phyloP scores from a whole-genome alignment of 2,329 filamentous ascomycete genomes.

The Didymella glomerata region DNA sequence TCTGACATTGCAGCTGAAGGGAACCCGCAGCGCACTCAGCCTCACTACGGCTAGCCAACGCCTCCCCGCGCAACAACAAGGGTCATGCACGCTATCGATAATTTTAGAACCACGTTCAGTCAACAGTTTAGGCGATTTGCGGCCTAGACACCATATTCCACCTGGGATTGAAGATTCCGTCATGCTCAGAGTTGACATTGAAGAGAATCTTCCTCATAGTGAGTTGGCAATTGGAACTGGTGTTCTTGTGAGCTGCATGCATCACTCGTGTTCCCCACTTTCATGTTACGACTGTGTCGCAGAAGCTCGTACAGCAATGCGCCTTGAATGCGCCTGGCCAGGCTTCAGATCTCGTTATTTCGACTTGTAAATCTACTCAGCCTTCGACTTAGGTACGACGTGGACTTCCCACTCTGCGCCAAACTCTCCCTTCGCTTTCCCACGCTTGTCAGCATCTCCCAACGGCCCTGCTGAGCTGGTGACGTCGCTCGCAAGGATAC shows the following conservation, averaged over 20 bases:
- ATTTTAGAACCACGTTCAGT: constrained; percentile 24
- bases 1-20: constrained; percentile 20
- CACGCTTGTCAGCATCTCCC: constrained; percentile 38
- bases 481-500: constrained; percentile 61
- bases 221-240: not conserved
- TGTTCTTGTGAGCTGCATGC: not conserved
- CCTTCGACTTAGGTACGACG: constrained; percentile 44
- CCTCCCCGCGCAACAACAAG: constrained; percentile 22
- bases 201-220: not conserved
- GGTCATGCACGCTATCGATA: constrained; percentile 21
- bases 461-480: constrained; percentile 51
- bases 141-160: constrained; percentile 6
- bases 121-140: constrained; percentile 22
- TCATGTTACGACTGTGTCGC: constrained; percentile 18
- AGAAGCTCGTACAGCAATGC: constrained; percentile 5
- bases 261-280: constrained; percentile 7
- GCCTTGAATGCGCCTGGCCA: constrained; percentile 11
- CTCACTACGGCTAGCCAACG: constrained; percentile 20
- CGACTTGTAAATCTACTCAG: constrained; percentile 7
- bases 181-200: constrained; percentile 1
- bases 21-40: constrained; percentile 19
- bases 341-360: constrained; percentile 2
- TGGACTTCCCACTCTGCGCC: constrained; percentile 56
- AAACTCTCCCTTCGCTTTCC: constrained; percentile 33
- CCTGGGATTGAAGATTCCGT: constrained; percentile 5